phyloP scores from a whole-genome alignment of 768 basidiomycete species.

The Rhodotorula taiwanensis region DNA sequence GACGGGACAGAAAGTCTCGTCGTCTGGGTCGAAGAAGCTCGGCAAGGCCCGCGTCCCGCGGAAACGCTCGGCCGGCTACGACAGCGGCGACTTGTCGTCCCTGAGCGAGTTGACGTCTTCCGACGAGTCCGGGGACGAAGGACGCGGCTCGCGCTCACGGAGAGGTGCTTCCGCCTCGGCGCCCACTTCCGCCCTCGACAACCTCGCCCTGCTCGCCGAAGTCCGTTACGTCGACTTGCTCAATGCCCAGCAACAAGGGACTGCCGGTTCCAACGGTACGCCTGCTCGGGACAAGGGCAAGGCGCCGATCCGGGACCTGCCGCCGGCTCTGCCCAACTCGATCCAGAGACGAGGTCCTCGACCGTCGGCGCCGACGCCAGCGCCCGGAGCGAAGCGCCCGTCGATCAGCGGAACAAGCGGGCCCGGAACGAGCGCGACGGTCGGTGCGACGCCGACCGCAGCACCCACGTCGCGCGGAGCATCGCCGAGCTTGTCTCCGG shows the following conservation, averaged over 20 bases:
- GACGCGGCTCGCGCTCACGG: not conserved
- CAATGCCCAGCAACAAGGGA: not conserved
- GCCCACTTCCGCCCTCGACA: conserved; percentile 13
- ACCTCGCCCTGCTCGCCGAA: conserved; percentile 25
- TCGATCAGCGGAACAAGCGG: not conserved
- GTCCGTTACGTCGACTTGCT: conserved; percentile 23
- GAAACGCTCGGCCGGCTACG: conserved; percentile 14
- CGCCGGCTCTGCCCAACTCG: not conserved
- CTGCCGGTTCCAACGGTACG: not conserved
- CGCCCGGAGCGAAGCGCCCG: not conserved
- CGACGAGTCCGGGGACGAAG: not conserved
- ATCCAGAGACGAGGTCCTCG: not conserved
- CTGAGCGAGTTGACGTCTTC: conserved; percentile 20
- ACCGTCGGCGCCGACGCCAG: not conserved
- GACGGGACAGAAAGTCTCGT: conserved; percentile 3
- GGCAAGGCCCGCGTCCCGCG: conserved; percentile 13
- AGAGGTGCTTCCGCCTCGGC: not conserved
- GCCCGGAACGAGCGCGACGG: conserved; percentile 6
- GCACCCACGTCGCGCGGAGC: not conserved
- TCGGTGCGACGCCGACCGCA: not conserved
- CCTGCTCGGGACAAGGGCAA: conserved; percentile 5
- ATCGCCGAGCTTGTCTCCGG: conserved; percentile 1
- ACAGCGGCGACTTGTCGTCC: conserved; percentile 21
- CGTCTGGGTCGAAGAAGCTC: not conserved
- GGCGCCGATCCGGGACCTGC: not conserved